A percentile compares a stretch with the other conserved stretches of the same genome.
phyloP scores from a whole-genome alignment of 148 eudicot genomes.

The Drosera capensis region DNA sequence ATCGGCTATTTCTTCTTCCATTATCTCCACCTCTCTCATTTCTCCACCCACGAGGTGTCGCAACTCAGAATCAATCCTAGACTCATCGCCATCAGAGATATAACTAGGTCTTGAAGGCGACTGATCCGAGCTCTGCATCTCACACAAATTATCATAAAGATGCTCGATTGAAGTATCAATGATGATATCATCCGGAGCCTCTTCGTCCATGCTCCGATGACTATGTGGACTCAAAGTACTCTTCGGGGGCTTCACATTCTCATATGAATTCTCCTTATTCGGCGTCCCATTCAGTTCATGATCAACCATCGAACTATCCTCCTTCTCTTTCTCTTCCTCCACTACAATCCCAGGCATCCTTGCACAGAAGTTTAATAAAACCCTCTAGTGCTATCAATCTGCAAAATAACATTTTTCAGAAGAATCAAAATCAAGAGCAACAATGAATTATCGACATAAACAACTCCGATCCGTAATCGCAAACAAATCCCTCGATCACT shows the following conservation, averaged over 20 bases:
- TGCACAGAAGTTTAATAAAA: slow-evolving; percentile 1
- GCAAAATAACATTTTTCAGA: background rate
- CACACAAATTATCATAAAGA: slow-evolving; percentile 90
- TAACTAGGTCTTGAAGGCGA: slow-evolving; percentile 90
- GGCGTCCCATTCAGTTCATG: slow-evolving; percentile 22
- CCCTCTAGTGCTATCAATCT: background rate
- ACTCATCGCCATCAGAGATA: slow-evolving; percentile 80
- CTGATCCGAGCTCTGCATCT: slow-evolving; percentile 97
- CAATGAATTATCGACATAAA: too few species aligned
- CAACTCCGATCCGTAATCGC: too few species aligned
- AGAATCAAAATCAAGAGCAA: background rate
- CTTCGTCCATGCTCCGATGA: slow-evolving; percentile 25
- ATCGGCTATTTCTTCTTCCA: slow-evolving; percentile 63
- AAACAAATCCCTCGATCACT: too few species aligned
- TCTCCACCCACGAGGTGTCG: slow-evolving; percentile 92
- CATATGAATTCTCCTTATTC: slow-evolving; percentile 36
- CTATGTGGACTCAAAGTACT: slow-evolving; percentile 33
- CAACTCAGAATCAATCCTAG: slow-evolving; percentile 86
- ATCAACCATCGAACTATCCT: slow-evolving; percentile 3
- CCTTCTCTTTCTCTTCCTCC: slow-evolving; percentile 46
- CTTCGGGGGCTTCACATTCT: slow-evolving; percentile 27
- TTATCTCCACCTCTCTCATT: slow-evolving; percentile 84
- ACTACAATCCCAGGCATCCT: slow-evolving; percentile 72
- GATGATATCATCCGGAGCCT: slow-evolving; percentile 20
- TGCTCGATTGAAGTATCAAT: slow-evolving; percentile 80